Conservation (phyloP, 78 protist species). For the Polysphondylium violaceum region DNA sequence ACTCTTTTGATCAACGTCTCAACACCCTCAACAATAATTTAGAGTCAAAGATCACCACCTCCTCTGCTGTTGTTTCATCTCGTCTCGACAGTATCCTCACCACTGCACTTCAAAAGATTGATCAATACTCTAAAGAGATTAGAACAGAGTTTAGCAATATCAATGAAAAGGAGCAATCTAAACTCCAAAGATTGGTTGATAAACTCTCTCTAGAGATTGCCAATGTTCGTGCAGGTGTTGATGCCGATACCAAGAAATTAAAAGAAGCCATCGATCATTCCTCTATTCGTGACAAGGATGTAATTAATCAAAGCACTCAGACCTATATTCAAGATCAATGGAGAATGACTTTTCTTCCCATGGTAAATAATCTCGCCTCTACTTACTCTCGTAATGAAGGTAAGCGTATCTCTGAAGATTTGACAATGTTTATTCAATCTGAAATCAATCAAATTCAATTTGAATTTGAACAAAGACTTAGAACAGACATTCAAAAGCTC, state of each 20-base stretch:
- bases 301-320: not conserved
- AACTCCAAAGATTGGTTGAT: constrained; percentile 27
- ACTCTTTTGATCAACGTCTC: constrained; percentile 50
- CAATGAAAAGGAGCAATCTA: constrained; percentile 25
- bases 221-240: not conserved
- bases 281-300: not conserved
- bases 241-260: not conserved
- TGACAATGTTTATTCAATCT: constrained; percentile 13
- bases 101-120: constrained; percentile 30
- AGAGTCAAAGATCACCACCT: constrained; percentile 9
- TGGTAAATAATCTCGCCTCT: constrained; percentile 19
- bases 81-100: constrained; percentile 26
- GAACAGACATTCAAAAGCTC: constrained; percentile 45
- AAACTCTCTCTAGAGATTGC: not conserved
- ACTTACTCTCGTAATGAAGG: constrained; percentile 58
- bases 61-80: not conserved
- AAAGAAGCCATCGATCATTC: constrained; percentile 5
- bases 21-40: not conserved
- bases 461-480: constrained; percentile 36
- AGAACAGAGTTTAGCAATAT: not conserved
- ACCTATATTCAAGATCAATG: constrained; percentile 38
- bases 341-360: constrained; percentile 20
- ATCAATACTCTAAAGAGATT: constrained; percentile 23
- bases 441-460: constrained; percentile 66
- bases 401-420: constrained; percentile 42